Percentiles rank a stretch among this genome's conserved stretches.
Conservation (phyloP, 1,284 basidiomycete species). For the Cryptococcus amylolentus region DNA sequence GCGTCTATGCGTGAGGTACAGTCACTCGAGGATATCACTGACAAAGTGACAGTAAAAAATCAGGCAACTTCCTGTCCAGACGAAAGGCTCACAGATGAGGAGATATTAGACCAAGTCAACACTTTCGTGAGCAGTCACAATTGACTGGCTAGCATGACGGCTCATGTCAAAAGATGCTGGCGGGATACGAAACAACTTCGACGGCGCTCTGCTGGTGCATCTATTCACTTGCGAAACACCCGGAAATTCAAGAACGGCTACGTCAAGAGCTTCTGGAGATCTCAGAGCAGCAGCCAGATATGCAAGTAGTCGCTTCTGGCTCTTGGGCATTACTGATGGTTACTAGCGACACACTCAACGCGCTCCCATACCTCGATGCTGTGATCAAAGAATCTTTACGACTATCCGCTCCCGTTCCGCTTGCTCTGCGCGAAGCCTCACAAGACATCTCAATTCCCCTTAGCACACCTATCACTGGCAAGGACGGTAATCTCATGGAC, state of each 20-base stretch:
- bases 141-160: background rate
- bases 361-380: constrained; percentile 58
- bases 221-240: constrained; percentile 60
- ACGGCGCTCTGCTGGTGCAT: constrained; percentile 70
- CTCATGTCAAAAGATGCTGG: constrained; percentile 30
- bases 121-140: constrained; percentile 58
- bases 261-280: constrained; percentile 55
- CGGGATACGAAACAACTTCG: constrained; percentile 73
- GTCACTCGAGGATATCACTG: background rate
- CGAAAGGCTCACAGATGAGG: constrained; percentile 61
- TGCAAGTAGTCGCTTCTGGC: constrained; percentile 23
- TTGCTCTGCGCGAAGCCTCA: constrained; percentile 60
- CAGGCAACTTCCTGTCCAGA: constrained; percentile 56
- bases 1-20: constrained; percentile 55
- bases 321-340: background rate
- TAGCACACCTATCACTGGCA: constrained; percentile 43
- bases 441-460: constrained; percentile 63
- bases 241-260: constrained; percentile 58
- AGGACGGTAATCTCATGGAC: constrained; percentile 47
- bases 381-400: constrained; percentile 67
- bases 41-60: constrained; percentile 55
- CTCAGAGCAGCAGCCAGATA: constrained; percentile 44
- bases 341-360: constrained; percentile 49
- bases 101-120: constrained; percentile 70
- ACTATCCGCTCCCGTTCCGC: constrained; percentile 62